Conservation (phyloP, 164 flowering plant species). For the Vitis amurensis region DNA sequence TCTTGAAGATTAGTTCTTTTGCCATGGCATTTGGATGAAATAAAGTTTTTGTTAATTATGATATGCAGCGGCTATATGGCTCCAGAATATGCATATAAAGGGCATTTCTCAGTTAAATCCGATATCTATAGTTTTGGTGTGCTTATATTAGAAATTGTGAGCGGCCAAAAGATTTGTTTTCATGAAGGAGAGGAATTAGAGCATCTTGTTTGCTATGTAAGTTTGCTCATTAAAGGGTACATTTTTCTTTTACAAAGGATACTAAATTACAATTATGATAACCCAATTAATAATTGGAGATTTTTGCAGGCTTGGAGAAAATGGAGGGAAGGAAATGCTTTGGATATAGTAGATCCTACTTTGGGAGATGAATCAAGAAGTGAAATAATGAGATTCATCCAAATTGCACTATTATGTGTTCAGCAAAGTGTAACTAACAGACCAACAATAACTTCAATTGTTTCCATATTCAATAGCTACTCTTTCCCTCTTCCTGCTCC, state of each 20-base stretch:
- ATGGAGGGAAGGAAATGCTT: constrained; percentile 9
- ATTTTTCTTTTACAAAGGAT: too few species aligned
- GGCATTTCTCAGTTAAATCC: constrained; percentile 24
- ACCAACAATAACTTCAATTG: too few species aligned
- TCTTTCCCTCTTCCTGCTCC: too few species aligned
- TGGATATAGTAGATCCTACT: too few species aligned
- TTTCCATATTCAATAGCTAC: too few species aligned
- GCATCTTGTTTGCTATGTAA: background rate
- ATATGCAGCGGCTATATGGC: constrained; percentile 25
- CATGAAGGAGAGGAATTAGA: background rate
- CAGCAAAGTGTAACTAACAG: too few species aligned
- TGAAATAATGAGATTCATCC: too few species aligned
- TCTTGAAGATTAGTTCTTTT: too few species aligned
- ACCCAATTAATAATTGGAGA: background rate
- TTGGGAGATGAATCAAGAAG: too few species aligned
- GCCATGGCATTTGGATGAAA: too few species aligned
- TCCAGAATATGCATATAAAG: constrained; percentile 27
- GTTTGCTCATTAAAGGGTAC: background rate
- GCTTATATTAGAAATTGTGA: constrained; percentile 26
- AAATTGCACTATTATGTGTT: too few species aligned
- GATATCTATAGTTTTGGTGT: constrained; percentile 39
- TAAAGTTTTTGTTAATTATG: background rate
- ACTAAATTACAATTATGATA: too few species aligned
- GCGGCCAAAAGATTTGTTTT: constrained; percentile 7
- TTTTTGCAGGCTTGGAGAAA: constrained; percentile 14